These are phyloP conservation scores for Alliaria petiolata DNA, from an alignment of 345 rosid genomes.

Conservation along the genomic window DNA sequence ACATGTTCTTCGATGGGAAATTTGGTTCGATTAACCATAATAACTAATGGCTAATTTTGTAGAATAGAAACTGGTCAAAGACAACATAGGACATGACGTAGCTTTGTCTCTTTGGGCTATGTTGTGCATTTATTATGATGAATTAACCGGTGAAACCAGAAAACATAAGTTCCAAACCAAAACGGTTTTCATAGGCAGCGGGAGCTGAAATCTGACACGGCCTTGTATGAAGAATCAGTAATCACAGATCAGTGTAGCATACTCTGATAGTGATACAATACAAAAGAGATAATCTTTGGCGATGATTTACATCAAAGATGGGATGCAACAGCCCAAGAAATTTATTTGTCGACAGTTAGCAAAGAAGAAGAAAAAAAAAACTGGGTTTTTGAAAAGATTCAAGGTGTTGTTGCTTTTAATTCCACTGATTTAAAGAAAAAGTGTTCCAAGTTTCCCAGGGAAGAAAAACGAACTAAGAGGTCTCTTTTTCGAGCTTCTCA, in stretches of 20 bases:
- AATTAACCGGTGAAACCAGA: not conserved
- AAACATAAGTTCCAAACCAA: slow-evolving; percentile 7
- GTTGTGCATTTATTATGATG: not conserved
- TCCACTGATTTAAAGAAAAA: slow-evolving; percentile 4
- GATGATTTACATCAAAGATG: not conserved
- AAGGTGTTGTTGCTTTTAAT: slow-evolving; percentile 7
- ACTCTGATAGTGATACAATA: slow-evolving; percentile 18
- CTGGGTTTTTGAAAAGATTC: not conserved
- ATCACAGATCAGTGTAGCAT: slow-evolving; percentile 2
- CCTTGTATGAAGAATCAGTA: slow-evolving; percentile 1
- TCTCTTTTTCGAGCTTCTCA: slow-evolving; percentile 19
- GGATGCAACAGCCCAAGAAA: not conserved
- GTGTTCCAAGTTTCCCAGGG: not conserved
- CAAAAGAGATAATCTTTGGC: not conserved
- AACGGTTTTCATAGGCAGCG: too few relatives aligned
- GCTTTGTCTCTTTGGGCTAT: not conserved
- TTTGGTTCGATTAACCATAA: slow-evolving; percentile 1
- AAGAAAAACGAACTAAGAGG: not conserved
- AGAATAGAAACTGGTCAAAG: slow-evolving; percentile 1
- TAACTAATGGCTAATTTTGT: not conserved
- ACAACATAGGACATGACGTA: not conserved
- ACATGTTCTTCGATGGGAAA: not conserved
- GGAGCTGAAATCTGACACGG: not conserved
- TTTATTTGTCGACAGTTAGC: slow-evolving; percentile 16
- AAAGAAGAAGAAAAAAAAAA: not conserved